A percentile compares a stretch with the other conserved stretches of the same genome.
phyloP scores from a whole-genome alignment of 495 filamentous ascomycete genomes.

The Lentithecium fluviatile region DNA sequence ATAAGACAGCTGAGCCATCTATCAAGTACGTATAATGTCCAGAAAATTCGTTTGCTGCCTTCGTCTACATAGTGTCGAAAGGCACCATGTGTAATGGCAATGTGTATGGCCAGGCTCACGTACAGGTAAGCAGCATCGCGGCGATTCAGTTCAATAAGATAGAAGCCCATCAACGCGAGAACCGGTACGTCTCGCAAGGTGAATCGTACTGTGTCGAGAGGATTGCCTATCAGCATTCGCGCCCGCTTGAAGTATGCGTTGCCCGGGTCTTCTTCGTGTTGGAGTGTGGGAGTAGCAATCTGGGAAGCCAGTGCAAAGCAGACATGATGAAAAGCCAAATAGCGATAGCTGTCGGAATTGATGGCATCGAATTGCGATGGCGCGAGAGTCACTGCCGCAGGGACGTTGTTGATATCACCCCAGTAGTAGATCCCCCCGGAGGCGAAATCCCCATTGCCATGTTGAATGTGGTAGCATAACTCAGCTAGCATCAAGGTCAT shows the following conservation, averaged over 20 bases:
- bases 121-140: background rate
- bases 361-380: background rate
- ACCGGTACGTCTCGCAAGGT: background rate
- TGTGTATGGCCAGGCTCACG: background rate
- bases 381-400: background rate
- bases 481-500: background rate
- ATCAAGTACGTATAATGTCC: background rate
- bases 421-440: background rate
- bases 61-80: background rate
- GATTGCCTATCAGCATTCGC: background rate
- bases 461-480: background rate
- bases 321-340: background rate
- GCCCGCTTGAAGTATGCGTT: background rate
- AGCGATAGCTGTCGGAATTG: background rate
- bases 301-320: background rate
- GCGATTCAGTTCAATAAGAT: background rate
- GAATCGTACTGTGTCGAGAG: background rate
- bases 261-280: background rate
- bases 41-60: background rate
- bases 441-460: background rate
- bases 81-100: background rate
- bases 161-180: background rate
- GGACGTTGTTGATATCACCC: background rate
- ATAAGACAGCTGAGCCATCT: background rate
- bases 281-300: background rate